Evolutionary conservation across 2,329 filamentous ascomycete species (phyloP).

Genomic region (Penicillium nordicum): DNA sequence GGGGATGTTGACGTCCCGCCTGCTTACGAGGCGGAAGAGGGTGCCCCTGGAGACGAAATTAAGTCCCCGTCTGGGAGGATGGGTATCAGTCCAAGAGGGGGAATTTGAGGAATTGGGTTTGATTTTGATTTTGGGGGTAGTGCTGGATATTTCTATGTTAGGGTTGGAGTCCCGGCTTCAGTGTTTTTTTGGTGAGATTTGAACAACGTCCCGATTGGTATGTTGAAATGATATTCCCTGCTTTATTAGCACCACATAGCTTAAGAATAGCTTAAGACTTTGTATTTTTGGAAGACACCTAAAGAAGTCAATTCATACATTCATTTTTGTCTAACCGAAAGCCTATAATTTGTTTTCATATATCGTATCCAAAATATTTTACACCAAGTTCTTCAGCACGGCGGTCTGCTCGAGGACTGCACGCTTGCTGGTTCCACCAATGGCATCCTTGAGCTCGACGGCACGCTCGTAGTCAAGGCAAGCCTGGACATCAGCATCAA

Average conservation of each 20-base stretch:
- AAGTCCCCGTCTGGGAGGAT: conserved; percentile 15
- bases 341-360: conserved; percentile 11
- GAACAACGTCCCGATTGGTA: background rate
- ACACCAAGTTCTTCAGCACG: conserved; percentile 55
- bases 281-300: background rate
- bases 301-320: conserved; percentile 11
- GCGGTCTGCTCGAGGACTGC: conserved; percentile 68
- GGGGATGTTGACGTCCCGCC: conserved; percentile 8
- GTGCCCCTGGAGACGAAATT: background rate
- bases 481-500: conserved; percentile 66
- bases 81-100: background rate
- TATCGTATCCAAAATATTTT: conserved; percentile 8
- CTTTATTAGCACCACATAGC: background rate
- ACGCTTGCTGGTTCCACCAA: conserved; percentile 72
- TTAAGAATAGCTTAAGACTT: background rate
- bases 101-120: background rate
- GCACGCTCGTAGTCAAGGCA: conserved; percentile 78
- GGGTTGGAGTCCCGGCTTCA: background rate
- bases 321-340: conserved; percentile 24
- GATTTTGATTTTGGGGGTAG: background rate
- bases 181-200: background rate
- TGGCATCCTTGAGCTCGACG: conserved; percentile 73
- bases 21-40: conserved; percentile 13
- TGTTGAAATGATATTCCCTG: conserved; percentile 1
- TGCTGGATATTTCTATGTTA: background rate